phyloP scores from a whole-genome alignment of 805 yeast genomes.

The Metschnikowia bowlesiae region DNA sequence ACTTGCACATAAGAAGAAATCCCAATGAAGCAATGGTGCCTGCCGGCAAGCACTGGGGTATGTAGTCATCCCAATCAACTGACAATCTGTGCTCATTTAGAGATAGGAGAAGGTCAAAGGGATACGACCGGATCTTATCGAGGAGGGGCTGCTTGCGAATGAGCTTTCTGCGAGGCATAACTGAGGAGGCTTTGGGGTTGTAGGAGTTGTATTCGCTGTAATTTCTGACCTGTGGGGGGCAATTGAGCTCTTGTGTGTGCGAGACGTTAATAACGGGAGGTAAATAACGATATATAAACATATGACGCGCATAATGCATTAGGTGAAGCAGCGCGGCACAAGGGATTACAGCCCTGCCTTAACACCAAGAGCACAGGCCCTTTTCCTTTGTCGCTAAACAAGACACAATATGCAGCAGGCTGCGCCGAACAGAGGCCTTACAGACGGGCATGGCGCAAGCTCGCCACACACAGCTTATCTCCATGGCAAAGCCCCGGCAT shows the following conservation, averaged over 20 bases:
- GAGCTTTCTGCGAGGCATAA: slow-evolving; percentile 14
- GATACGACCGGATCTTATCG: slow-evolving; percentile 29
- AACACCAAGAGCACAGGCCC: background rate
- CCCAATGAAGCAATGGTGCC: slow-evolving; percentile 22
- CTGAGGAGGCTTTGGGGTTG: too few relatives aligned
- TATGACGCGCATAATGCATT: background rate
- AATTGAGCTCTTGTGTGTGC: background rate
- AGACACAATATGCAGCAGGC: background rate
- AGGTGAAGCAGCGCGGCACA: too few relatives aligned
- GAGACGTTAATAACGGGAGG: background rate
- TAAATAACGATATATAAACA: background rate
- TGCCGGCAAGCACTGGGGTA: slow-evolving; percentile 27
- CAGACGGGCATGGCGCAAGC: background rate
- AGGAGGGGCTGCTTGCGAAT: slow-evolving; percentile 28
- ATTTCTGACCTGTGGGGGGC: background rate
- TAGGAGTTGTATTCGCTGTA: too few relatives aligned
- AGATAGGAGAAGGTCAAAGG: slow-evolving; percentile 35
- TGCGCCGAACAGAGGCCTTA: background rate
- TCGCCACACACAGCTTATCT: background rate
- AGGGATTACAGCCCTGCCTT: too few relatives aligned
- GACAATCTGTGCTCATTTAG: slow-evolving; percentile 34
- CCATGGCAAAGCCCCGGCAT: background rate
- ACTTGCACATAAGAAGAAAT: slow-evolving; percentile 20
- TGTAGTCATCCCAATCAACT: slow-evolving; percentile 41
- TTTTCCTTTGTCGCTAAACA: too few relatives aligned